Percentiles rank a stretch among this genome's conserved stretches.
phyloP scores from a whole-genome alignment of 345 rosid genomes.

The Durio zibethinus region DNA sequence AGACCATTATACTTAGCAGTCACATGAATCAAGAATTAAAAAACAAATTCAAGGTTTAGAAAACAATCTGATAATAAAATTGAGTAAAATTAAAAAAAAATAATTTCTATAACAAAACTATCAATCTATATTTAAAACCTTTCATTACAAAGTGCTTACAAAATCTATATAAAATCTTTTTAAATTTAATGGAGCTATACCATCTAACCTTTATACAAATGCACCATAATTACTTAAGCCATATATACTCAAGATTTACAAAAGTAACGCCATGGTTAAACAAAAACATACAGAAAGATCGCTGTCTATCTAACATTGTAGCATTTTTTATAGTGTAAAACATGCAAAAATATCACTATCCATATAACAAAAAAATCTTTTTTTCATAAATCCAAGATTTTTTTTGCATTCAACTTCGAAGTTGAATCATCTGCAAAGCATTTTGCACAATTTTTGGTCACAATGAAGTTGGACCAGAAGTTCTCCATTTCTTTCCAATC shows the following conservation, averaged over 20 bases:
- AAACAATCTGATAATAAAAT: no score
- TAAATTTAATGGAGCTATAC: background rate
- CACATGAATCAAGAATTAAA: no score
- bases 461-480: background rate
- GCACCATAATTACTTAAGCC: background rate
- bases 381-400: background rate
- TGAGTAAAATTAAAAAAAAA: no score
- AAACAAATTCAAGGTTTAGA: no score
- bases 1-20: no score
- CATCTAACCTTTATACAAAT: no score
- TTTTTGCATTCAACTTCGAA: background rate
- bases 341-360: no score
- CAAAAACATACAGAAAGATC: background rate
- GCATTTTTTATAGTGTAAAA: no score
- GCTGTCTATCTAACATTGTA: background rate
- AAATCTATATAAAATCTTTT: background rate
- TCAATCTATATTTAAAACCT: no score
- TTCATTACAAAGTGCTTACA: no score
- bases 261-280: background rate
- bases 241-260: background rate
- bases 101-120: no score
- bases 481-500: background rate
- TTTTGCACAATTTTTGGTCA: background rate
- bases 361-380: no score
- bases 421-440: background rate